A percentile compares a stretch with the other conserved stretches of the same genome.
Conservation (phyloP, 2,329 filamentous ascomycete genomes). For the Colletotrichum karsti region DNA sequence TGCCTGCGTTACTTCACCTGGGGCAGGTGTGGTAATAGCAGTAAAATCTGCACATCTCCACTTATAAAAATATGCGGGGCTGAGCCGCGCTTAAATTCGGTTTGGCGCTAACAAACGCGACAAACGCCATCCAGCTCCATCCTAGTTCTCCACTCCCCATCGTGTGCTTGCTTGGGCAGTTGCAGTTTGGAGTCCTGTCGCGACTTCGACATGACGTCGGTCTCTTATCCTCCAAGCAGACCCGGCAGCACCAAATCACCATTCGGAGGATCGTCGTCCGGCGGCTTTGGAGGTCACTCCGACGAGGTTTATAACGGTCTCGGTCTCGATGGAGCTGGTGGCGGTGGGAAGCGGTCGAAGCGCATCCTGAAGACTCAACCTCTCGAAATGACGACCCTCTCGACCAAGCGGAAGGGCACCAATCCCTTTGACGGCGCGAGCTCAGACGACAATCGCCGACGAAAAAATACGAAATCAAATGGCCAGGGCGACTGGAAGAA, state of each 20-base stretch:
- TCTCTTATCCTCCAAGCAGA: constrained; percentile 26
- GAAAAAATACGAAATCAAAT: constrained; percentile 32
- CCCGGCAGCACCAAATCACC: constrained; percentile 3
- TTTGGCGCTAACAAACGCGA: constrained; percentile 9
- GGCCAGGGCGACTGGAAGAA: constrained; percentile 31
- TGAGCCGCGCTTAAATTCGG: neutral
- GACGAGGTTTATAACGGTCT: constrained; percentile 32
- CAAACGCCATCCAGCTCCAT: constrained; percentile 25
- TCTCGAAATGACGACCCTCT: constrained; percentile 37
- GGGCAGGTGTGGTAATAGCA: no score
- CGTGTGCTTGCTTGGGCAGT: constrained; percentile 17
- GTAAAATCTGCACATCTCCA: neutral
- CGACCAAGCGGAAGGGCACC: constrained; percentile 31
- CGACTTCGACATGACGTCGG: constrained; percentile 28
- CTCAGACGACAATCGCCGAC: constrained; percentile 30
- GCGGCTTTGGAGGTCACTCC: constrained; percentile 14
- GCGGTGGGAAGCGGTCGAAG: constrained; percentile 36
- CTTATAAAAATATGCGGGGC: neutral
- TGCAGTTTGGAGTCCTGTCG: constrained; percentile 13
- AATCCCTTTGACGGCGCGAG: constrained; percentile 36
- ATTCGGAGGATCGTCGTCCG: constrained; percentile 9
- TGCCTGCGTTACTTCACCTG: neutral
- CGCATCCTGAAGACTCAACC: constrained; percentile 35
- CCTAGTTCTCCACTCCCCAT: constrained; percentile 26
- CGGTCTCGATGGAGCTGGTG: constrained; percentile 39